Evolutionary conservation across 192 early-diverging fungal species (phyloP).

Genomic region (Diversispora epigaea): DNA sequence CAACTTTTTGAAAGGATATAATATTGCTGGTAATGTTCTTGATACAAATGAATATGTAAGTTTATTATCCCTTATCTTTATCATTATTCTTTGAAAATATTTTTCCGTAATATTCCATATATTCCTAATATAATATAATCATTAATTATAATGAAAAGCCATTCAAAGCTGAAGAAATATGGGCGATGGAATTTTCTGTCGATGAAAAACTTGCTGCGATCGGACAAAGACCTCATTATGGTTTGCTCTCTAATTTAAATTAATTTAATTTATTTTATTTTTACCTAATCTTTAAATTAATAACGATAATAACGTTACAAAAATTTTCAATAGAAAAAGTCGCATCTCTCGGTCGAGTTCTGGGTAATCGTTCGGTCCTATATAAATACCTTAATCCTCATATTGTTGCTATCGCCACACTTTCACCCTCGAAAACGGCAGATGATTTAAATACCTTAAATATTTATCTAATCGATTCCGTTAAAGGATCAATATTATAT

Average conservation of each 20-base stretch:
- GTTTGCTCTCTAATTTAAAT: slow-evolving; percentile 2
- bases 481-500: slow-evolving; percentile 82
- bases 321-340: slow-evolving; percentile 54
- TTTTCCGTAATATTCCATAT: slow-evolving; percentile 41
- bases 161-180: slow-evolving; percentile 32
- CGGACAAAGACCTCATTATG: slow-evolving; percentile 46
- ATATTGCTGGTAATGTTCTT: too few relatives aligned
- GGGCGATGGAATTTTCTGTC: slow-evolving; percentile 58
- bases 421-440: slow-evolving; percentile 36
- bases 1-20: slow-evolving; percentile 55
- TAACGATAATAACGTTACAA: background rate
- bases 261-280: too few relatives aligned
- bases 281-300: background rate
- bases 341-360: slow-evolving; percentile 87
- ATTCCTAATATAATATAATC: background rate
- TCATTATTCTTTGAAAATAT: background rate
- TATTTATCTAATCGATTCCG: slow-evolving; percentile 84
- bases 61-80: too few relatives aligned
- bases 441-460: slow-evolving; percentile 40
- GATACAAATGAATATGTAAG: slow-evolving; percentile 45
- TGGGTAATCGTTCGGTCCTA: slow-evolving; percentile 92
- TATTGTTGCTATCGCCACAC: slow-evolving; percentile 72
- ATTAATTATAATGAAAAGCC: background rate
- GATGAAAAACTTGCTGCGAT: slow-evolving; percentile 49
- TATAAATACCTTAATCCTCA: slow-evolving; percentile 99